phyloP scores from a whole-genome alignment of 164 flowering plant genomes.

The Platanus orientalis region DNA sequence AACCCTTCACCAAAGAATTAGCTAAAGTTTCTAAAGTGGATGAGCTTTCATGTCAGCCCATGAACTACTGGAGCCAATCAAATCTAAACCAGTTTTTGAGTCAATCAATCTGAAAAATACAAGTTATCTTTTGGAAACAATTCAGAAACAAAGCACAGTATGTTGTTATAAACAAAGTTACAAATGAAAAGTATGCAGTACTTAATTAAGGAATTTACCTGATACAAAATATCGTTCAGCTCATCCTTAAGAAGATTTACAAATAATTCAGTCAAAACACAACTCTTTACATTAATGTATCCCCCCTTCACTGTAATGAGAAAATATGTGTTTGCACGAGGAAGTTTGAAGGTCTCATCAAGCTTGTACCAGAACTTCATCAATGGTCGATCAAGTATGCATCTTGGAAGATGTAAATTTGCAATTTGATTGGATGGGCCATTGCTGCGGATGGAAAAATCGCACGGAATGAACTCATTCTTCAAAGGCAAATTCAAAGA shows the following conservation, averaged over 20 bases:
- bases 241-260: conserved; percentile 84
- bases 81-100: too few relatives aligned
- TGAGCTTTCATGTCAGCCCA: too few relatives aligned
- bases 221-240: conserved; percentile 86
- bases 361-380: conserved; percentile 94
- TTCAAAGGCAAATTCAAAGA: conserved; percentile 70
- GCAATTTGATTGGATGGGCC: conserved; percentile 14
- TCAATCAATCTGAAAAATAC: too few relatives aligned
- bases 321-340: conserved; percentile 93
- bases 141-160: too few relatives aligned
- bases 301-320: conserved; percentile 78
- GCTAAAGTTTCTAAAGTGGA: too few relatives aligned
- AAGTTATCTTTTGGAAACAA: too few relatives aligned
- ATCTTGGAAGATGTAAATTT: conserved; percentile 41
- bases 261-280: conserved; percentile 78
- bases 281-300: conserved; percentile 44
- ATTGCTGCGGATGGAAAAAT: conserved; percentile 67
- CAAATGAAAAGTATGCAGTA: too few relatives aligned
- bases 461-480: conserved; percentile 86
- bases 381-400: conserved; percentile 70
- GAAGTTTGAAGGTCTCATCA: conserved; percentile 72
- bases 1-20: background rate
- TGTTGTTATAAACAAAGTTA: too few relatives aligned
- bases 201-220: conserved; percentile 37
- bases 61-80: too few relatives aligned